phyloP scores from a whole-genome alignment of 768 basidiomycete species.

The Austroboletus eburneus region DNA sequence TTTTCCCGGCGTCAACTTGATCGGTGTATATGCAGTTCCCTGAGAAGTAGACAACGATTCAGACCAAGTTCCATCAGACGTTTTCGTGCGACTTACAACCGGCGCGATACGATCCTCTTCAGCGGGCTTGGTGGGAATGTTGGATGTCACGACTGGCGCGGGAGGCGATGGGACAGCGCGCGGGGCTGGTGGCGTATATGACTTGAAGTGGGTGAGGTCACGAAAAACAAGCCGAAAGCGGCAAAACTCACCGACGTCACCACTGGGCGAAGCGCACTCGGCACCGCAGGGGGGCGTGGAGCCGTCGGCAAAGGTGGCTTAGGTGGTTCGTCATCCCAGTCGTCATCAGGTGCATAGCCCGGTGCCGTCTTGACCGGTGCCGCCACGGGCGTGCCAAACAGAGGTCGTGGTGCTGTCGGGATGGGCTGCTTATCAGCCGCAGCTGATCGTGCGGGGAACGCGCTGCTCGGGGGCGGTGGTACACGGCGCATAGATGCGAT shows the following conservation, averaged over 20 bases:
- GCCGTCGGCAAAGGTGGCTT: too few relatives aligned
- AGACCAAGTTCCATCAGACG: too few relatives aligned
- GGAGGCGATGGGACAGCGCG: slow-evolving; percentile 30
- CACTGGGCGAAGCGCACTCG: slow-evolving; percentile 40
- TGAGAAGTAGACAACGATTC: slow-evolving; percentile 4
- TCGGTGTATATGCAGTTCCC: slow-evolving; percentile 87
- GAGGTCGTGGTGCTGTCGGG: slow-evolving; percentile 44
- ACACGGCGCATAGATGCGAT: slow-evolving; percentile 55
- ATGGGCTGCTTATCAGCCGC: slow-evolving; percentile 28
- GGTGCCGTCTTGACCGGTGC: slow-evolving; percentile 37
- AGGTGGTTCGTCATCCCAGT: slow-evolving; percentile 56
- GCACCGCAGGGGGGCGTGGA: slow-evolving; percentile 48
- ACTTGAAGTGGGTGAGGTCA: background rate
- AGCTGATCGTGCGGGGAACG: background rate
- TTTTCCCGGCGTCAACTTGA: slow-evolving; percentile 83
- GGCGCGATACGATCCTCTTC: slow-evolving; percentile 83
- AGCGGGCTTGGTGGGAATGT: slow-evolving; percentile 57
- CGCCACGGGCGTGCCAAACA: slow-evolving; percentile 43
- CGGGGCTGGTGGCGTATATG: slow-evolving; percentile 23
- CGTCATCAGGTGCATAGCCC: slow-evolving; percentile 47
- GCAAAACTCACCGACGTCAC: slow-evolving; percentile 33
- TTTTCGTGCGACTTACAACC: slow-evolving; percentile 38
- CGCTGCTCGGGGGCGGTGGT: slow-evolving; percentile 35
- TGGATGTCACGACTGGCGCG: slow-evolving; percentile 46
- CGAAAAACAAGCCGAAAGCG: background rate